Evolutionary conservation across 768 basidiomycete genomes (phyloP), one percentile per base, ranked within the genome.

Genomic region (Sporobolomyces roseus): DNA sequence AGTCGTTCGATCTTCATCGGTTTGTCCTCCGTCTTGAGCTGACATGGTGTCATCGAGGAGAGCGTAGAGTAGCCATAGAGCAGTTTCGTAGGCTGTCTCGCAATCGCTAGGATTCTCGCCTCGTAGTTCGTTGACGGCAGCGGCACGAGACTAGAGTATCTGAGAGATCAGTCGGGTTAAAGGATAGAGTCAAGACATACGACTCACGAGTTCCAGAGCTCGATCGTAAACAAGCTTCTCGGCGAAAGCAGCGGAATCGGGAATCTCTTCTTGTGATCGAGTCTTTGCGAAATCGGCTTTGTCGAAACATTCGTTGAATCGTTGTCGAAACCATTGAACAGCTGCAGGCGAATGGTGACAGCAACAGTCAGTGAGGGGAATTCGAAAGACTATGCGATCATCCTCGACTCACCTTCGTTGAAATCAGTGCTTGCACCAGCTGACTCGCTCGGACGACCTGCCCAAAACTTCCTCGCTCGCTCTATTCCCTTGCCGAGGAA

Each of bases 401-500:
- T 88, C 86, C 73, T 88, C 92, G 10, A 33, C 30, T 89, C 87
- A 79, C 81, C 79, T 49, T 82, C 80, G 74, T 77, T 89, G 84
- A 80, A 77, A 46, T 87, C 89, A 56, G 88, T 85, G 4, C 84
- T 82, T 68, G 88, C 87, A 0, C 61, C 66, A 3, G 59, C 59
- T 72, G 87, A 84, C 7, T 86, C 89, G 33, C 88, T 86, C 0
- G 89, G 87, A 77, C 87, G 82, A 30, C 85, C 82, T 86, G 89
- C 88, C 80, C 86, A 87, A 82, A 90, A 80, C 41, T 66, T 45
- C 64, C 78, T 75, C 66, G 96, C 83, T 77, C 85, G 85, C 76
- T 92, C 86, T 66, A 96, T 93, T 33, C 93, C 96, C 79, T 88
- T 89, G 79, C 93, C 90, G 61, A 92, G 86, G 79, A 97, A 97